Percentiles rank a stretch among this genome's conserved stretches.
These are phyloP conservation scores for Vaccinium vitisidaea DNA, from an alignment of 148 eudicot genomes.

Conservation along the genomic window DNA sequence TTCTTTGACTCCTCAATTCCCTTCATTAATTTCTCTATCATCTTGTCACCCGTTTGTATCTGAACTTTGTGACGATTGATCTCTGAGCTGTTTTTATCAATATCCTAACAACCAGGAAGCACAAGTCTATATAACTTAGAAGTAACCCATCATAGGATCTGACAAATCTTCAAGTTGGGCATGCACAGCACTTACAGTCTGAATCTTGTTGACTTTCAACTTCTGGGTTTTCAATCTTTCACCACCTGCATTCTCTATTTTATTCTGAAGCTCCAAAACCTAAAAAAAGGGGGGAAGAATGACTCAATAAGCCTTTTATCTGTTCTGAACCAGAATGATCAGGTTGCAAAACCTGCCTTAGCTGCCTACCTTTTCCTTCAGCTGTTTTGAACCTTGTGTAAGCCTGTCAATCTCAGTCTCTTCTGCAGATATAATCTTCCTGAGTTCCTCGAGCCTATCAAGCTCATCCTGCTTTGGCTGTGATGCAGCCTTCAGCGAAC, in stretches of 20 bases:
- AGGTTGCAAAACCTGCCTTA: not conserved
- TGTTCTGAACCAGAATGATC: not conserved
- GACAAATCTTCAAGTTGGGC: not conserved
- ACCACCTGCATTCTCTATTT: conserved; percentile 97
- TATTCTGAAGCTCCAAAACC: conserved; percentile 81
- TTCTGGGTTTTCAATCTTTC: conserved; percentile 75
- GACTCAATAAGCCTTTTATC: not conserved
- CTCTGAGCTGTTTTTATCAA: conserved; percentile 79
- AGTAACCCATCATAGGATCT: not conserved
- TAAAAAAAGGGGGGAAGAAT: not conserved
- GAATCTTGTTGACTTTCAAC: conserved; percentile 72
- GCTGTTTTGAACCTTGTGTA: conserved; percentile 59
- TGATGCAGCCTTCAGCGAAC: conserved; percentile 74
- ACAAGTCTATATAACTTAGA: not conserved
- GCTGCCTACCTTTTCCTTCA: conserved; percentile 74
- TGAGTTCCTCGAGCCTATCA: conserved; percentile 54
- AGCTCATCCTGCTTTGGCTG: conserved; percentile 69
- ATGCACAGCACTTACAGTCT: conserved; percentile 72
- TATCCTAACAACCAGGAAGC: conserved; percentile 49
- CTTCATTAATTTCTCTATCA: conserved; percentile 70
- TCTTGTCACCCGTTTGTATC: conserved; percentile 88
- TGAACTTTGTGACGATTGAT: conserved; percentile 89
- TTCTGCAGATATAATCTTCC: conserved; percentile 51
- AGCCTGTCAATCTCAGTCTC: conserved; percentile 72
- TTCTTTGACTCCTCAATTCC: conserved; percentile 82